Conservation (phyloP, 805 yeast species). For the Danielozyma ontarioensis region DNA sequence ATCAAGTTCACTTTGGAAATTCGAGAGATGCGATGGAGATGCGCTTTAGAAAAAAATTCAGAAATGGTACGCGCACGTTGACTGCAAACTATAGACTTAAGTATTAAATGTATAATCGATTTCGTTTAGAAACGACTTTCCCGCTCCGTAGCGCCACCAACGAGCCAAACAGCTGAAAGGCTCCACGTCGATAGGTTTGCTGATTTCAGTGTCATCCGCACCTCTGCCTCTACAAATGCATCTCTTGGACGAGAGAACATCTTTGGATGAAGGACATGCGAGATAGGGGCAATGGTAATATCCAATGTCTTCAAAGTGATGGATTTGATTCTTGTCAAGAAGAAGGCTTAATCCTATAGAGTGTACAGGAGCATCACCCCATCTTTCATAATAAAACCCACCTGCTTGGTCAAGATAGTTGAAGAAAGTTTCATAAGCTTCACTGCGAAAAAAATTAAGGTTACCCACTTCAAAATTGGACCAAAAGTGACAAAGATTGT, state of each 20-base stretch:
- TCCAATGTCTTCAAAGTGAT: slow-evolving; percentile 42
- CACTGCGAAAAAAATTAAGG: slow-evolving; percentile 44
- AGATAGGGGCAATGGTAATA: slow-evolving; percentile 40
- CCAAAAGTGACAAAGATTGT: slow-evolving; percentile 62
- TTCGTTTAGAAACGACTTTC: slow-evolving; percentile 52
- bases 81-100: neutral
- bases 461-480: slow-evolving; percentile 57
- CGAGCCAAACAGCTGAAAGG: slow-evolving; percentile 61
- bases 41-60: no score
- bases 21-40: no score
- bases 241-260: slow-evolving; percentile 28
- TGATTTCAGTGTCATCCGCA: slow-evolving; percentile 7
- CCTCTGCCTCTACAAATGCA: slow-evolving; percentile 29
- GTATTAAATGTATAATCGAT: slow-evolving; percentile 11
- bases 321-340: slow-evolving; percentile 31
- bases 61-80: no score
- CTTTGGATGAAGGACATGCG: slow-evolving; percentile 35
- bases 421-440: slow-evolving; percentile 42
- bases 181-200: slow-evolving; percentile 36
- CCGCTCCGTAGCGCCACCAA: slow-evolving; percentile 74
- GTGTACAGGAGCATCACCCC: slow-evolving; percentile 55
- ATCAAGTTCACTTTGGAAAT: no score
- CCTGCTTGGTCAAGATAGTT: slow-evolving; percentile 41
- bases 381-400: slow-evolving; percentile 55
- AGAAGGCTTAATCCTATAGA: slow-evolving; percentile 31